Evolutionary conservation across 2,329 filamentous ascomycete species (phyloP), one percentile per base, ranked within the genome.

Genomic region (Aspergillus fumigatiaffinis): DNA sequence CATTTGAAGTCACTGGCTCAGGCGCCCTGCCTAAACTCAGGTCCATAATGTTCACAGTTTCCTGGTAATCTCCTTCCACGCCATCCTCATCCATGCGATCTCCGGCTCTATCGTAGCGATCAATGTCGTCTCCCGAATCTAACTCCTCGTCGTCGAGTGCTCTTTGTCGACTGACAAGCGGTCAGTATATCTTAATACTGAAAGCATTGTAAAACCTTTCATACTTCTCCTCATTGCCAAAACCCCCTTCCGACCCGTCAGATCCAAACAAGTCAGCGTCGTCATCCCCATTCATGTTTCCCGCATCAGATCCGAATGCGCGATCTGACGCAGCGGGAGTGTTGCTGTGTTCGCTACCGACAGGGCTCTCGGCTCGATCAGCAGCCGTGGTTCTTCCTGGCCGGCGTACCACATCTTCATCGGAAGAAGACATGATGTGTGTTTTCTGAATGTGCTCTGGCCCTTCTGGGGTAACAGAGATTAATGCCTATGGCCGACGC

Each of bases 41-140:
- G 63, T 85, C 83, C 76, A 81, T 81, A 60, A 81, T 73, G 58
- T 77, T 79, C 60, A 82, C 73, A 12, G 76, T 79, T 66, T 82
- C 74, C 51, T 74, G 72, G 56, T 76, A 74, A n/a, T 71, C 71
- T 7, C 73, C 72, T 46, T 74, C 73, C 25, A 72, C 73, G 4
- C 69, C 72, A 50, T 73, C 72, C 51, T 74, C 77, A 23, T 81
- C 77, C 71, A 79, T 77, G 12, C 69, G 75, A 12, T 79, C 76
- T 6, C 66, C 76, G 14, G 72, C 68, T 35, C 84, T 79, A 67
- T 87, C 84, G 58, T 75, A 73, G 48, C 84, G 79, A 47, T 76
- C 82, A 60, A 82, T 77, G 63, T 87, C 85, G 64, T 87, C 85
- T 47, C 83, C 84, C 10, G 84, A 87, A 66, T 87, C 85, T 42